phyloP scores from a whole-genome alignment of 192 early-diverging fungal genomes.

The Phlyctochytrium arcticum region DNA sequence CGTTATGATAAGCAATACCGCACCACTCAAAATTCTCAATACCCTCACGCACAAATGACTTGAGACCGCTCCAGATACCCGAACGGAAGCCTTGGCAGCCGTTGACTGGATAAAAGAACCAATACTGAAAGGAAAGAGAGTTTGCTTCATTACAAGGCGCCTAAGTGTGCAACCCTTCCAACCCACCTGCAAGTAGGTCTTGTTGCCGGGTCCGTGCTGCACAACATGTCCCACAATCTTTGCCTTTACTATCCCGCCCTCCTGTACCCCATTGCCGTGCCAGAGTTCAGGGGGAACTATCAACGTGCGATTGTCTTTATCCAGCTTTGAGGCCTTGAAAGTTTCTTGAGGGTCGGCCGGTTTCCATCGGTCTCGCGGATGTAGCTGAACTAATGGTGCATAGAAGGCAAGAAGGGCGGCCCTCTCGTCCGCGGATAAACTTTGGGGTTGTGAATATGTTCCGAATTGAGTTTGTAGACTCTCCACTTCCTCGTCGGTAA shows the following conservation, averaged over 20 bases:
- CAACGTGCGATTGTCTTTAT: conserved; percentile 12
- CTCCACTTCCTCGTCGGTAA: background rate
- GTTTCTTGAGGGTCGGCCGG: conserved; percentile 18
- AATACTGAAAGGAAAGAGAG: conserved; percentile 12
- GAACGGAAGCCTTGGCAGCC: conserved; percentile 32
- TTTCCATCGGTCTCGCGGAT: conserved; percentile 21
- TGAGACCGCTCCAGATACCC: conserved; percentile 18
- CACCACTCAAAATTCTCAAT: conserved; percentile 32
- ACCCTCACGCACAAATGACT: conserved; percentile 17
- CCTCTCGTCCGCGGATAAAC: conserved; percentile 15
- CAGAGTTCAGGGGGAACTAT: conserved; percentile 1
- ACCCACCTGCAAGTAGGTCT: conserved; percentile 25
- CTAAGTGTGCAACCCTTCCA: background rate
- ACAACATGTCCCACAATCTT: conserved; percentile 25
- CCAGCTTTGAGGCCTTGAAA: background rate
- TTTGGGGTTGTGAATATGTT: background rate
- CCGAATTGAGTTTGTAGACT: background rate
- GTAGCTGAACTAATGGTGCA: conserved; percentile 21
- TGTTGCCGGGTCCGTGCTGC: conserved; percentile 12
- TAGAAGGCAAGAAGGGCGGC: conserved; percentile 1
- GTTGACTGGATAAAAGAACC: conserved; percentile 28
- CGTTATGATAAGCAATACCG: conserved; percentile 24
- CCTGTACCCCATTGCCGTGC: conserved; percentile 3
- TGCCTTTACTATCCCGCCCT: background rate
- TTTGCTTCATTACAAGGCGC: background rate